These are phyloP conservation scores for Xerocomellus amylosporus DNA, from an alignment of 768 basidiomycete species.

Conservation along the genomic window DNA sequence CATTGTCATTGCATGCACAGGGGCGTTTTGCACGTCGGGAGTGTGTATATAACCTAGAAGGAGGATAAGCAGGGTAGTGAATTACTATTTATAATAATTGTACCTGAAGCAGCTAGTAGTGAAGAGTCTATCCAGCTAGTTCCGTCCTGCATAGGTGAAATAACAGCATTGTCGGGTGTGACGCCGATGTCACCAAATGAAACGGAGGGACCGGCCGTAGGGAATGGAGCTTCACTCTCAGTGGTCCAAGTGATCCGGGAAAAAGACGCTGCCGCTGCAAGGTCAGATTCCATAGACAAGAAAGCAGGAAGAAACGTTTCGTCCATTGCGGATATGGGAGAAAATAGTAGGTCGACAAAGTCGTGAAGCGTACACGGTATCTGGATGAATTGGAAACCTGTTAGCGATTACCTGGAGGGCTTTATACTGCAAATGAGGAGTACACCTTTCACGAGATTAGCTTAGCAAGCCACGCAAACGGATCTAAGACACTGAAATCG, in stretches of 20 bases:
- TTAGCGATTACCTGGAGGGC: neutral
- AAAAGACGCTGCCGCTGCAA: neutral
- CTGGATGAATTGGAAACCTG: neutral
- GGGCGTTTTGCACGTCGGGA: neutral
- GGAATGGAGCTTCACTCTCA: neutral
- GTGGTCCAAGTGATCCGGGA: neutral
- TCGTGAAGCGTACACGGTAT: neutral
- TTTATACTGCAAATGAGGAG: neutral
- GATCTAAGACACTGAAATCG: neutral
- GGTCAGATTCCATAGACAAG: neutral
- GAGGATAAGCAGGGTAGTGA: neutral
- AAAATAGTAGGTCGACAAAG: neutral
- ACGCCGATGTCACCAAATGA: neutral
- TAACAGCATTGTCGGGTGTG: neutral
- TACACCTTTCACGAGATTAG: neutral
- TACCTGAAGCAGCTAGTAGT: neutral
- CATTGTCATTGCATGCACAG: neutral
- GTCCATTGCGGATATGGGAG: neutral
- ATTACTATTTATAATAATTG: neutral
- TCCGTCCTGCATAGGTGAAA: neutral
- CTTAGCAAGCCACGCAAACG: neutral
- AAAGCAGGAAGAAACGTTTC: neutral
- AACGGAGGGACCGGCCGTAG: neutral
- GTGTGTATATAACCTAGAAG: neutral
- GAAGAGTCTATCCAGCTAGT: slow-evolving; percentile 1